Percentiles rank a stretch among this genome's conserved stretches.
These are phyloP conservation scores for Sporisorium graminicola DNA, from an alignment of 1,284 basidiomycete genomes.

Conservation along the genomic window DNA sequence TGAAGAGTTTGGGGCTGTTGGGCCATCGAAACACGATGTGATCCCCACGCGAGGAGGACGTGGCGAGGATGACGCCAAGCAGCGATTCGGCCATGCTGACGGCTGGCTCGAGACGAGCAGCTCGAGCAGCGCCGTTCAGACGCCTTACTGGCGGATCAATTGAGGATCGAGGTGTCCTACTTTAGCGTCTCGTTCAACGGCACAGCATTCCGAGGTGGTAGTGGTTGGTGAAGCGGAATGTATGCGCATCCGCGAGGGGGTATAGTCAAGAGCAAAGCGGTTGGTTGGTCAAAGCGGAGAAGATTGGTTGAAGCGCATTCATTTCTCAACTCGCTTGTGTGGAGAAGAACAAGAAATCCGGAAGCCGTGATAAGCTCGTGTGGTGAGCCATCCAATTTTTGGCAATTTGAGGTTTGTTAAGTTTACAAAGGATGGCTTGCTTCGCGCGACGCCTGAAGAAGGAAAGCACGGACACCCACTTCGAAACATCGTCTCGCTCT, in stretches of 20 bases:
- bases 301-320: conserved; percentile 6
- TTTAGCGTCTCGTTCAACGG: neutral
- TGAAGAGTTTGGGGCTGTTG: conserved; percentile 56
- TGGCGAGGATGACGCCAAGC: conserved; percentile 65
- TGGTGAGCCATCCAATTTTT: neutral
- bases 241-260: neutral
- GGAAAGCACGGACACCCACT: neutral
- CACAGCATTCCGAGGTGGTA: neutral
- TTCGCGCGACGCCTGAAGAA: conserved; percentile 5
- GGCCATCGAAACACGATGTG: conserved; percentile 67
- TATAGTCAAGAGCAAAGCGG: neutral
- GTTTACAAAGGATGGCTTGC: neutral
- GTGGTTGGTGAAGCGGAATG: neutral
- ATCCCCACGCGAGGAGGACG: conserved; percentile 60
- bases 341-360: conserved; percentile 10
- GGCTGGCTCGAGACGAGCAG: conserved; percentile 2
- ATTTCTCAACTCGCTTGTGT: neutral
- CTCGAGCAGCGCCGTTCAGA: neutral
- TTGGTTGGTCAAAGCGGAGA: neutral
- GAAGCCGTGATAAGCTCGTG: conserved; percentile 4
- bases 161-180: neutral
- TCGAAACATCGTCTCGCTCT: conserved; percentile 1
- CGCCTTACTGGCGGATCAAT: neutral
- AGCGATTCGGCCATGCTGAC: conserved; percentile 49
- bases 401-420: neutral